phyloP scores from a whole-genome alignment of 495 filamentous ascomycete genomes.

The Apiosordaria backusii region DNA sequence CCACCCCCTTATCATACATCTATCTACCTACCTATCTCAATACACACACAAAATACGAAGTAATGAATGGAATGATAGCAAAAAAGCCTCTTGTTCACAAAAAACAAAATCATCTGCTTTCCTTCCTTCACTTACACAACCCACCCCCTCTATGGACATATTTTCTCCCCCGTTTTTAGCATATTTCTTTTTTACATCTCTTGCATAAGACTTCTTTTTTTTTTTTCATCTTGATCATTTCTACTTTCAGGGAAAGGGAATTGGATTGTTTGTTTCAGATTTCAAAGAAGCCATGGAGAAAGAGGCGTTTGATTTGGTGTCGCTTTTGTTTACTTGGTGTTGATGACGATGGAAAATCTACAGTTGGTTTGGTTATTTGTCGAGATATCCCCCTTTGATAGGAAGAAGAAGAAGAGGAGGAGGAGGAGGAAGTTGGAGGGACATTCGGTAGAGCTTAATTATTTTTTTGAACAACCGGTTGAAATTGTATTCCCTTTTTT shows the following conservation, averaged over 20 bases:
- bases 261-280: too few species aligned
- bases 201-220: neutral
- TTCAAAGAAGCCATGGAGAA: neutral
- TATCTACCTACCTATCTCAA: too few species aligned
- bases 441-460: neutral
- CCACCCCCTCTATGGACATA: neutral
- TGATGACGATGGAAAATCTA: neutral
- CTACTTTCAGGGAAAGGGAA: neutral
- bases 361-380: neutral
- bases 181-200: neutral
- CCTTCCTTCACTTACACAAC: neutral
- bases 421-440: neutral
- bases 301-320: neutral
- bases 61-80: constrained; percentile 10
- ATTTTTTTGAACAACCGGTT: neutral
- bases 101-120: neutral
- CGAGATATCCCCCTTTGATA: neutral
- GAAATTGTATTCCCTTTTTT: constrained; percentile 6
- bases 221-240: too few species aligned
- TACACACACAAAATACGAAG: neutral
- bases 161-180: neutral
- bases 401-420: neutral
- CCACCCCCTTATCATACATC: neutral
- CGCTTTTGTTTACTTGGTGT: neutral
- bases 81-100: neutral